Evolutionary conservation across 2,329 filamentous ascomycete genomes (phyloP), one percentile per base, ranked within the genome.

Genomic region (Scedosporium dehoogii): DNA sequence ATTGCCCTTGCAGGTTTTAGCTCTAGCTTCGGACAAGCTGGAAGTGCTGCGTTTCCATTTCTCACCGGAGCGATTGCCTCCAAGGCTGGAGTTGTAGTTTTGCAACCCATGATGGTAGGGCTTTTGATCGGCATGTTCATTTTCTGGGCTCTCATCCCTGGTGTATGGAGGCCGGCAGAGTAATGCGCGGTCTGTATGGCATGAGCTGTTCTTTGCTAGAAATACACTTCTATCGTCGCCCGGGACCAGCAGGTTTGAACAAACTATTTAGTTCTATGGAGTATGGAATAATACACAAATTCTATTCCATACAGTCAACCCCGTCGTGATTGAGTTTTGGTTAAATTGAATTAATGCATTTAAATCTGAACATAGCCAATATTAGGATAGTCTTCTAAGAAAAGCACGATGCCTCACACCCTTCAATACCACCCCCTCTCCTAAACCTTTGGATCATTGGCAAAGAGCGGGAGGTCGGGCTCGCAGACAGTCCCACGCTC

Each of bases 1-100:
- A 38, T 18, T 42, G 10, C 14, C 5, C n/a, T 10, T 41, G 5
- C 21, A 60, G 58, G 73, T 0, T 78, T 84, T n/a, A 75, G 85
- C 1, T 85, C 85, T 63, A 79, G 85, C 0, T 73, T 83, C 23
- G 81, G 81, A 0, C 82, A 85, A 67, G 75, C 81, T 3, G 82
- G 82, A 1, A 82, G 80, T 0, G 78, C 81, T 0, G 67, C 83
- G 0, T 85, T 85, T 62, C 82, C 83, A 0, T 77, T 81, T 2
- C 65, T 85, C 1, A 84, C 82, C 0, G 83, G 82, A 1, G 68
- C 83, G 1, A 73, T 85, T 16, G 80, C 80, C 0, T 69, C 76
- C 0, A 65, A 69, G 1, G 71, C 72, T 0, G 80, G 81, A 0
- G 81, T 84, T 0, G 69, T 73, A 1, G 75, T 81, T 0, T 64